phyloP scores from a whole-genome alignment of 1,284 basidiomycete species.

The Boletus austroedulis region DNA sequence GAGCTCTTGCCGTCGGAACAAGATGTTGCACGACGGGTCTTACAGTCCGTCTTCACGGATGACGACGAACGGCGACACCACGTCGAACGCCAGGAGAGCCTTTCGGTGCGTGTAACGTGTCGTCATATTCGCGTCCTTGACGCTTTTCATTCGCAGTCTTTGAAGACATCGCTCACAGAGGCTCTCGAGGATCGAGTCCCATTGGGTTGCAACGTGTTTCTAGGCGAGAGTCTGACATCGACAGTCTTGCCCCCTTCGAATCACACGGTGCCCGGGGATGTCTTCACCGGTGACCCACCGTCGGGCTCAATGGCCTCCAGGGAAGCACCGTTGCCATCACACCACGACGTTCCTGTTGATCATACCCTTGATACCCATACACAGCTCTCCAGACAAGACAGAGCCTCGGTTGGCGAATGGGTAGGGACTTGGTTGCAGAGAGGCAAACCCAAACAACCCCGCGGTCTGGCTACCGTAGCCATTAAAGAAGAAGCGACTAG shows the following conservation, averaged over 20 bases:
- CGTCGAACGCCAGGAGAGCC: constrained; percentile 55
- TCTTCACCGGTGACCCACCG: background rate
- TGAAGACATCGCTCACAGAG: constrained; percentile 67
- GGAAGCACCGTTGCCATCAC: constrained; percentile 7
- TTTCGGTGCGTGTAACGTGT: constrained; percentile 42
- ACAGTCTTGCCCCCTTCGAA: constrained; percentile 1
- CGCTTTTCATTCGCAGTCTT: constrained; percentile 44
- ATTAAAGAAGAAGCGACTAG: constrained; percentile 21
- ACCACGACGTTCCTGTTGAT: background rate
- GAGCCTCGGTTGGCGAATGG: constrained; percentile 58
- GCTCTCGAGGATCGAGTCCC: constrained; percentile 63
- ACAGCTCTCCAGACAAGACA: constrained; percentile 25
- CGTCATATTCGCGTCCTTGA: constrained; percentile 14
- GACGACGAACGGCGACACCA: constrained; percentile 52
- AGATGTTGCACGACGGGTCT: constrained; percentile 60
- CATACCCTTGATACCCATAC: constrained; percentile 11
- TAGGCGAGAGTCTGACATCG: constrained; percentile 9
- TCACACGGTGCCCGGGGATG: background rate
- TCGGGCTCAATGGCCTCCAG: background rate
- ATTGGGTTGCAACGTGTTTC: constrained; percentile 38
- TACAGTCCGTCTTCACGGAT: constrained; percentile 65
- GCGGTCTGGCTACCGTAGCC: constrained; percentile 17
- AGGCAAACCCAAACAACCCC: constrained; percentile 33
- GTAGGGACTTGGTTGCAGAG: constrained; percentile 64
- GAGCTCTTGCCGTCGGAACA: constrained; percentile 60